phyloP scores from a whole-genome alignment of 1,284 basidiomycete species.

The Naganishia sp. region DNA sequence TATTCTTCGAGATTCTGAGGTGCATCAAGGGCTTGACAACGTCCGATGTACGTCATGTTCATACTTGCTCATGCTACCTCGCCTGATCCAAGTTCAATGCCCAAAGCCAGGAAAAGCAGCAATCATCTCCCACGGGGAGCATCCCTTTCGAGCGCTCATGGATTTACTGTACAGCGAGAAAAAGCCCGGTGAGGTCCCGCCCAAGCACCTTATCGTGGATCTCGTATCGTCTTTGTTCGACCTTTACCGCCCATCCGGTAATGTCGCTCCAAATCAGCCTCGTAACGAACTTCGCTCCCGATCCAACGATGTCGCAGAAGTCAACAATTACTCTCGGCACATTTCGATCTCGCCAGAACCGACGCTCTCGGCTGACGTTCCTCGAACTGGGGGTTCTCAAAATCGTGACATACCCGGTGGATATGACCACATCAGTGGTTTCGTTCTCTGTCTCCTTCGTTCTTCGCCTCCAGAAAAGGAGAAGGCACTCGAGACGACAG shows the following conservation, averaged over 20 bases:
- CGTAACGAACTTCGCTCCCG: neutral
- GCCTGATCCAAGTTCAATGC: neutral
- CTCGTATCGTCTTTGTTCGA: slow-evolving; percentile 79
- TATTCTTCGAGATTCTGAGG: slow-evolving; percentile 86
- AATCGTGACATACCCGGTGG: neutral
- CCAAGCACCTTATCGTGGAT: slow-evolving; percentile 87
- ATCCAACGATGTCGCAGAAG: too few relatives aligned
- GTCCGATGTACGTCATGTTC: slow-evolving; percentile 63
- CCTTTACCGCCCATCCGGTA: slow-evolving; percentile 62
- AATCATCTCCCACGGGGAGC: slow-evolving; percentile 76
- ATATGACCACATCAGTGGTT: slow-evolving; percentile 4
- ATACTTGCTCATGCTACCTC: neutral
- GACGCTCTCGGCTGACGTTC: neutral
- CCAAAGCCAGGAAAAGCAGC: slow-evolving; percentile 59
- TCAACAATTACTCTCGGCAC: neutral
- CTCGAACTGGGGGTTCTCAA: neutral
- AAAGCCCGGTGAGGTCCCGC: slow-evolving; percentile 88
- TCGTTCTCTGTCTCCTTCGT: slow-evolving; percentile 16
- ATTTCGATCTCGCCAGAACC: neutral
- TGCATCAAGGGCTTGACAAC: slow-evolving; percentile 92
- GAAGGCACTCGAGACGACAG: neutral
- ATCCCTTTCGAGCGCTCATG: slow-evolving; percentile 80
- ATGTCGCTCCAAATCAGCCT: neutral
- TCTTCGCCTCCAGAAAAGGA: neutral
- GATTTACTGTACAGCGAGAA: slow-evolving; percentile 91